Base-by-base conservation (phyloP, 768 basidiomycete species). In the Boletus subcaerulescens region DNA sequence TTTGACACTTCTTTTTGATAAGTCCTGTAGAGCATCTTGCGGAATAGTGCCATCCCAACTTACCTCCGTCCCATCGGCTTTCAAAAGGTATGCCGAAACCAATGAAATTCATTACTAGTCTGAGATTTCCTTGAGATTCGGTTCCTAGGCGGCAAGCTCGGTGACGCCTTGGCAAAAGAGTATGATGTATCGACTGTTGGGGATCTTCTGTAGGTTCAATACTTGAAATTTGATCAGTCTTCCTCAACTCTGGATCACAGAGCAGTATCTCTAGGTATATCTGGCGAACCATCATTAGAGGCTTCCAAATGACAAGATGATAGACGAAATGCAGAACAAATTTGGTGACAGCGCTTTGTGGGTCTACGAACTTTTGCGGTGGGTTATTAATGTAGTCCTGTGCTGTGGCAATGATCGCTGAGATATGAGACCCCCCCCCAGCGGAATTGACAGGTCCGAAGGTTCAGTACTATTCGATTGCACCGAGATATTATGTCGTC, bases 71-170 rank as follows among this genome's bases (percentile, higher is more conserved):
- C 94, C 4, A 77, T 98, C 70, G 76, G 81, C n/a, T 98, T 98
- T 64, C 91, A 91, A 58, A 93, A 93, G 79, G 89, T 86, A 57
- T 43, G 65, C 31, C 32, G 4, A 15, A 50, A 29, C 5, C 41
- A 35, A 47, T 39, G 38, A 54, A 40, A 45, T 36, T 14, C 22
- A 15, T 15, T 22, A 44, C 12, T 33, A 44, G 12, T 42, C 50
- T 55, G 24, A 67, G 26, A 12, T 38, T 40, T 20, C 39, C 14
- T 61, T 17, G 9, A 94, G 92, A 98, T 99, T 65, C 83, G 97
- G 12, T 92, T 91, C 61, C 76, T 99, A 0, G 97, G 97, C 3
- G 97, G 97, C 15, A 99, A 98, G 71, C 81, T 98, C 1, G 97
- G 97, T 2, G 80, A 84, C 49, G 87, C 91, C 3, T 76, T 99